Evolutionary conservation across 345 rosid species (phyloP).

Genomic region (Eucalyptus regnans): DNA sequence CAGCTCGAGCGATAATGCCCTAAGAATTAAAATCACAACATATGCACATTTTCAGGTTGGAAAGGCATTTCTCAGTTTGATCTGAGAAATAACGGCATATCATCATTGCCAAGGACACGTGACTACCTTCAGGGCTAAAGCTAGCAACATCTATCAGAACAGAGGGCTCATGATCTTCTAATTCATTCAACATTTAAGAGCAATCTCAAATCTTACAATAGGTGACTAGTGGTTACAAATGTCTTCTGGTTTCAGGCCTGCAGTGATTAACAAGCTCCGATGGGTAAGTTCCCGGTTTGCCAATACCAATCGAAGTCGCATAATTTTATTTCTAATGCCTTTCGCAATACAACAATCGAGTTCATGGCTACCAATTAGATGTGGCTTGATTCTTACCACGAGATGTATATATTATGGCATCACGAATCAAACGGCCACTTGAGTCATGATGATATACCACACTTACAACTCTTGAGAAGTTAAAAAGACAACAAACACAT

Average conservation of each 20-base stretch:
- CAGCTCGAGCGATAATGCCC: neutral
- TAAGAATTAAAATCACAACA: neutral
- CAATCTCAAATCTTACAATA: neutral
- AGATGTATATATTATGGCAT: neutral
- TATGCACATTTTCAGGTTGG: neutral
- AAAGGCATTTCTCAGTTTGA: neutral
- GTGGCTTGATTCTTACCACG: neutral
- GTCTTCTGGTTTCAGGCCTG: neutral
- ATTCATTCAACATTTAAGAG: neutral
- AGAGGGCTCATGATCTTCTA: neutral
- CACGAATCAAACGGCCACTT: neutral
- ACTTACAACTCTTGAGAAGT: neutral
- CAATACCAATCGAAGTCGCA: neutral
- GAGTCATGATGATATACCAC: neutral
- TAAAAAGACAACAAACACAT: neutral
- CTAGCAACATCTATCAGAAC: neutral
- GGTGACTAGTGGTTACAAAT: neutral
- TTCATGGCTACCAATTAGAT: neutral
- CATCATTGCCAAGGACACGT: neutral
- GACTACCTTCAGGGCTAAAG: neutral
- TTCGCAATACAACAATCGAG: neutral
- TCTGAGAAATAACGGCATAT: neutral
- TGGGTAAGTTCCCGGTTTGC: neutral
- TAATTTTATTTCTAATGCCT: neutral
- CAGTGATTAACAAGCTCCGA: neutral